A percentile compares a stretch with the other conserved stretches of the same genome.
These are phyloP conservation scores for Cymbopogon flexuosus DNA, from an alignment of 202 grass and related monocot species.

Conservation along the genomic window DNA sequence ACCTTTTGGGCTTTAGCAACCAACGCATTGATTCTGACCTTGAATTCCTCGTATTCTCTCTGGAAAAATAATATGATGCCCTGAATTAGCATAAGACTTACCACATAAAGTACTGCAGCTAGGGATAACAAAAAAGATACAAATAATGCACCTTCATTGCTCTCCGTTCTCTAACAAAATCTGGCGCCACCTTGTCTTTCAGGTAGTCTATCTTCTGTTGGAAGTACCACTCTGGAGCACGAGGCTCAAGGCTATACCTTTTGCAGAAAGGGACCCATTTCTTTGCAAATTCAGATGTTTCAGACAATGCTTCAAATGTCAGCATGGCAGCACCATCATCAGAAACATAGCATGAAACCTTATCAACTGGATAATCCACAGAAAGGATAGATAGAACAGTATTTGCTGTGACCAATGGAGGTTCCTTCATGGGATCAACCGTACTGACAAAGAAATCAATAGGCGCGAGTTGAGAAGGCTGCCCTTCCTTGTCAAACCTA, in stretches of 20 bases:
- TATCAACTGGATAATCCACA: constrained; percentile 77
- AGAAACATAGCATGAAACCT: constrained; percentile 88
- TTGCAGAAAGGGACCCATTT: constrained; percentile 92
- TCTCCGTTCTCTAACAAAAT: constrained; percentile 72
- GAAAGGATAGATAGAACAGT: constrained; percentile 84
- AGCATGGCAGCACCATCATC: constrained; percentile 94
- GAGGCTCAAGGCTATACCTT: constrained; percentile 63
- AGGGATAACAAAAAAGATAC: background rate
- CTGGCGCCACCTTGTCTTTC: constrained; percentile 63
- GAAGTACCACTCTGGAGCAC: constrained; percentile 84
- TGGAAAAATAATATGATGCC: constrained; percentile 29
- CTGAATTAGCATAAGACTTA: constrained; percentile 15
- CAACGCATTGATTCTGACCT: constrained; percentile 91
- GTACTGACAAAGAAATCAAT: constrained; percentile 89
- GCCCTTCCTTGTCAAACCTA: constrained; percentile 92
- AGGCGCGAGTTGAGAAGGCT: constrained; percentile 60
- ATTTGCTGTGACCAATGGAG: constrained; percentile 88
- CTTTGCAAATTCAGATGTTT: constrained; percentile 97
- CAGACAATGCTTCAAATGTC: constrained; percentile 85
- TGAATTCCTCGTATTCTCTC: constrained; percentile 88
- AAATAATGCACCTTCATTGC: constrained; percentile 73
- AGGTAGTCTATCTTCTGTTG: constrained; percentile 90
- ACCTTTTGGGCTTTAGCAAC: constrained; percentile 97
- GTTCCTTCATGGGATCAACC: constrained; percentile 77
- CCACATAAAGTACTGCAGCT: constrained; percentile 2